Conservation (phyloP, 805 yeast genomes). For the Candida succiphila region DNA sequence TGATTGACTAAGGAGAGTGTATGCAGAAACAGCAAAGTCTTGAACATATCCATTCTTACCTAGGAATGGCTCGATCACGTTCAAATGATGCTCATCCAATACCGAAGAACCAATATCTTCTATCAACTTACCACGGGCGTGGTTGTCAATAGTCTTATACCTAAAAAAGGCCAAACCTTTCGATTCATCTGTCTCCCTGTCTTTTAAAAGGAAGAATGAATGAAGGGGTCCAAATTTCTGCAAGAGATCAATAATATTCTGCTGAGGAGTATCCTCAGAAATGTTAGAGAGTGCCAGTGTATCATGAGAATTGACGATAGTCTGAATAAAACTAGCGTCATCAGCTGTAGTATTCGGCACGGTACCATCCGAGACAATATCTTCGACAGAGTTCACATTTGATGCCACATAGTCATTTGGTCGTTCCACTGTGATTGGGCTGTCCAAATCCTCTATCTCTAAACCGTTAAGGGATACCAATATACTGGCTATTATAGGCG, state of each 20-base stretch:
- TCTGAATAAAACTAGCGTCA: slow-evolving; percentile 28
- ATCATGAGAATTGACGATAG: slow-evolving; percentile 21
- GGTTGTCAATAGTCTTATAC: slow-evolving; percentile 11
- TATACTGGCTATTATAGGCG: neutral
- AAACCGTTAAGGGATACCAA: neutral
- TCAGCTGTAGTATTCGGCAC: slow-evolving; percentile 7
- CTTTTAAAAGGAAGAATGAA: slow-evolving; percentile 33
- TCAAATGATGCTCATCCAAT: slow-evolving; percentile 25
- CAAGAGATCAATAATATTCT: slow-evolving; percentile 32
- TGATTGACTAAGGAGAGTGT: neutral
- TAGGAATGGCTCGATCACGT: slow-evolving; percentile 29
- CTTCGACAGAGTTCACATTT: neutral
- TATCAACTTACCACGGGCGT: slow-evolving; percentile 19
- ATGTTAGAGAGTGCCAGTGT: slow-evolving; percentile 27
- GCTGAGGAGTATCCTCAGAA: slow-evolving; percentile 31
- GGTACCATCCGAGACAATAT: neutral
- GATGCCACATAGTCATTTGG: slow-evolving; percentile 32
- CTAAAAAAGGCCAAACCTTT: slow-evolving; percentile 53
- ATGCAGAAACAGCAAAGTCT: slow-evolving; percentile 7
- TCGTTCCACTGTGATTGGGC: slow-evolving; percentile 23
- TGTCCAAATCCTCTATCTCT: neutral
- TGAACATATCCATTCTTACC: slow-evolving; percentile 17
- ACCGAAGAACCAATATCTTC: slow-evolving; percentile 12
- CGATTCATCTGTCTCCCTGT: slow-evolving; percentile 38
- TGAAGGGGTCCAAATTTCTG: slow-evolving; percentile 25